Base-by-base conservation (phyloP, 192 early-diverging fungal genomes). In the Entomortierella parvispora region DNA sequence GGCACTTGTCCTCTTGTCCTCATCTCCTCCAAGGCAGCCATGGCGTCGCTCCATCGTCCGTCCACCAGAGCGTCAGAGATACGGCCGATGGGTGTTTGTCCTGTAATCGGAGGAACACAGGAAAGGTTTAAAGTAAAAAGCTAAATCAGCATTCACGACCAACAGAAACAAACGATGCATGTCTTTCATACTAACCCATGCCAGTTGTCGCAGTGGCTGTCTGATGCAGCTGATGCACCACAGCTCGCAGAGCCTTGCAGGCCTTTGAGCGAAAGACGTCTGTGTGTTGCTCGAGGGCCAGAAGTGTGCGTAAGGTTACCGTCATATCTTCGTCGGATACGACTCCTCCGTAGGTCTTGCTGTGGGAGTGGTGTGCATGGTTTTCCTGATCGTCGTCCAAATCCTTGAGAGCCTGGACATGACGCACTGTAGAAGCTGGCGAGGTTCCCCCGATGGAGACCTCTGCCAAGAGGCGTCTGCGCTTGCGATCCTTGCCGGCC, bases 31-130 rank as follows among this genome's bases (percentile, higher is more conserved):
- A 88, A 62, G 5, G 75, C 63, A 0, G 61, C 26, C 66, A 86
- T 48, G 6, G 90, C 87, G 63, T 91, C 88, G 37, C 65, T 65
- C 85, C 86, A 91, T 25, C 88, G 82, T 25, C 85, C 80, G 49
- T 82, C 82, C 2, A 81, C 74, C 14, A 88, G 45, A 14, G 82
- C 81, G 34, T 82, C 81, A n/a, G 81, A 83, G 57, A 89, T 78
- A 55, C 81, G 75, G n/a, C 81, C 79, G 52, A 69, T 76, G 2
- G 85, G 80, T 0, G 80, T 84, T 71, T 77, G 74, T 46, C 74
- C 74, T 77, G 48, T 49, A 48, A 10, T 26, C 20, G n/a, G n/a
- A n/a, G n/a, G n/a, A n/a, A n/a, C n/a, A n/a, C n/a, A n/a, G n/a
- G n/a, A n/a, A n/a, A n/a, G n/a, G n/a, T n/a, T n/a, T n/a, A n/a